Evolutionary conservation across 2,329 filamentous ascomycete species (phyloP).

Genomic region (Sarocladium strictum): DNA sequence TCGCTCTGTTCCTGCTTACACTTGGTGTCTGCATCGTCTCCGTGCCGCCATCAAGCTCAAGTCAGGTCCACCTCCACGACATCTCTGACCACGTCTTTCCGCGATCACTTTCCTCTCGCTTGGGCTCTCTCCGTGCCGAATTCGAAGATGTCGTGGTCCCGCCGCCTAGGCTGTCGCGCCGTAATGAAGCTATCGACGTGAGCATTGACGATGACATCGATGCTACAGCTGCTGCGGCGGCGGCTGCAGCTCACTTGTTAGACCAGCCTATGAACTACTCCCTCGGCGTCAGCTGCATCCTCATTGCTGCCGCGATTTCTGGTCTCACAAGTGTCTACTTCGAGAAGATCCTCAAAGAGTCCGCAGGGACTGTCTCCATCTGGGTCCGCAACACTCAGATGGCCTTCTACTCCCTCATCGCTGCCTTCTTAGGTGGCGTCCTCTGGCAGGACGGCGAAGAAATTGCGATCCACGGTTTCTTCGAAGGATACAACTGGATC

Average conservation of each 20-base stretch:
- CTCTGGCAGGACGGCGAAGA: conserved; percentile 80
- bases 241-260: conserved; percentile 19
- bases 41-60: conserved; percentile 56
- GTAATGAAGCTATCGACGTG: neutral
- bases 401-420: conserved; percentile 89
- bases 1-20: conserved; percentile 72
- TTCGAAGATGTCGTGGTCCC: neutral
- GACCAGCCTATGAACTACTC: conserved; percentile 65
- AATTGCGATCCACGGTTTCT: conserved; percentile 81
- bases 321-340: conserved; percentile 83
- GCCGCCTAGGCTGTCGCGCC: neutral
- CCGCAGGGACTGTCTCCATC: conserved; percentile 57
- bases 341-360: conserved; percentile 86
- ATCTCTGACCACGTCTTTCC: conserved; percentile 66
- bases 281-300: conserved; percentile 71
- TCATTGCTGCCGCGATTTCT: conserved; percentile 73
- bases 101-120: conserved; percentile 50
- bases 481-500: conserved; percentile 87
- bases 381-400: conserved; percentile 96
- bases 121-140: neutral
- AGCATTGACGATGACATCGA: conserved; percentile 3
- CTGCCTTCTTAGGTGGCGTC: conserved; percentile 79
- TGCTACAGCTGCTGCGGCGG: conserved; percentile 40
- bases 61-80: conserved; percentile 55
- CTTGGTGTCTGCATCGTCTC: conserved; percentile 81